A percentile compares a stretch with the other conserved stretches of the same genome.
These are phyloP conservation scores for Huntiella decipiens DNA, from an alignment of 2,329 filamentous ascomycete genomes.

Conservation along the genomic window DNA sequence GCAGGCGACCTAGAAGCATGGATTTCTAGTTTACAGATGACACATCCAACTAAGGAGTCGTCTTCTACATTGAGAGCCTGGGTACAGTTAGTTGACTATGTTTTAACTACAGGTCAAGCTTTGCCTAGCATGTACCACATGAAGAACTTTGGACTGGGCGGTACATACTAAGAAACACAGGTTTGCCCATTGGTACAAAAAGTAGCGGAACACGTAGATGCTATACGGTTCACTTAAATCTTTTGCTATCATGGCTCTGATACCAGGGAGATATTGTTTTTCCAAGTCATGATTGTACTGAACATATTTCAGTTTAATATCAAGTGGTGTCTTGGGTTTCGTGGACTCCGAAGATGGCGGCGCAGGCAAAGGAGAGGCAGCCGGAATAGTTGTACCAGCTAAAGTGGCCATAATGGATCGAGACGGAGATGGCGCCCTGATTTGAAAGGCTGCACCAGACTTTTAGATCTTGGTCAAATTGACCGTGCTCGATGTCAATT, in stretches of 20 bases:
- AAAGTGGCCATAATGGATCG: too few relatives aligned
- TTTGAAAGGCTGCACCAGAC: too few relatives aligned
- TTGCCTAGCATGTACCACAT: too few relatives aligned
- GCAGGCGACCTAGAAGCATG: slow-evolving; percentile 64
- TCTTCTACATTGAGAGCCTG: slow-evolving; percentile 42
- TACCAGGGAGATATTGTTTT: slow-evolving; percentile 55
- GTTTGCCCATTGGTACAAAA: slow-evolving; percentile 92
- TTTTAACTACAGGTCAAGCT: background rate
- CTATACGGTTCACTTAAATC: slow-evolving; percentile 96
- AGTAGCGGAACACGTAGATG: slow-evolving; percentile 98
- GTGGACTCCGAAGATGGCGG: background rate
- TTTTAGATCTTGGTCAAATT: too few relatives aligned
- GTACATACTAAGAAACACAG: slow-evolving; percentile 78
- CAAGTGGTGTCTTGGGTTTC: slow-evolving; percentile 2
- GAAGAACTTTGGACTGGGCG: too few relatives aligned
- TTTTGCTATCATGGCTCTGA: slow-evolving; percentile 82
- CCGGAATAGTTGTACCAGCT: too few relatives aligned
- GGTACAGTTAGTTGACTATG: background rate
- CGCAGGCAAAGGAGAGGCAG: background rate
- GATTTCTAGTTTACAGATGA: slow-evolving; percentile 84
- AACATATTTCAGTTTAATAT: slow-evolving; percentile 33
- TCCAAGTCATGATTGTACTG: slow-evolving; percentile 45
- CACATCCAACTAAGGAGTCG: slow-evolving; percentile 60
- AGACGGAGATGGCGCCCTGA: too few relatives aligned
- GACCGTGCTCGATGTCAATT: too few relatives aligned